These are phyloP conservation scores for Xylaria scruposa DNA, from an alignment of 495 filamentous ascomycete species.

Conservation along the genomic window DNA sequence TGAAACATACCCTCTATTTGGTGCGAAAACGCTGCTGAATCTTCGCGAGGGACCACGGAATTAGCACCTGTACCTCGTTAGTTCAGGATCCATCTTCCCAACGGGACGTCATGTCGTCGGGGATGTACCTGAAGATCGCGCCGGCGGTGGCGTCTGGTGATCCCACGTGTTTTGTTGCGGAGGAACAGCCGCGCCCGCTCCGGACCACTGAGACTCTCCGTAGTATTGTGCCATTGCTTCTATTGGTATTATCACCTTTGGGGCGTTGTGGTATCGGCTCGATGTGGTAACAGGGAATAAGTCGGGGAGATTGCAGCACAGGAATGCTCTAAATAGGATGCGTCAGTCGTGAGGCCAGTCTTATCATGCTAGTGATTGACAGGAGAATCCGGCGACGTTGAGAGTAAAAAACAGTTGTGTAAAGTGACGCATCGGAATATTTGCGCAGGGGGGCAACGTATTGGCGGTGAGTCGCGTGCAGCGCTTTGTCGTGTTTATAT, in stretches of 20 bases:
- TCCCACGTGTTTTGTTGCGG: constrained; percentile 68
- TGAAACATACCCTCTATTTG: constrained; percentile 89
- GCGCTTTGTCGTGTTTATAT: constrained; percentile 11
- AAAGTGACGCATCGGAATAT: constrained; percentile 7
- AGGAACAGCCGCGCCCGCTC: constrained; percentile 62
- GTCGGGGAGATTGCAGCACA: background rate
- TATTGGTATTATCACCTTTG: background rate
- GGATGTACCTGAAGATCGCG: constrained; percentile 64
- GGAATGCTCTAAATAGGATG: constrained; percentile 4
- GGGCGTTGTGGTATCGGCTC: background rate
- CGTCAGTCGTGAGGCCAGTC: constrained; percentile 5
- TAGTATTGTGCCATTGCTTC: constrained; percentile 66
- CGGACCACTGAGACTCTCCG: constrained; percentile 81
- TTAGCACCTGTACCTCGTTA: constrained; percentile 67
- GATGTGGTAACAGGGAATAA: background rate
- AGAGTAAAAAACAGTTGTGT: background rate
- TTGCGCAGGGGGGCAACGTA: constrained; percentile 12
- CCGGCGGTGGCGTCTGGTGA: constrained; percentile 85
- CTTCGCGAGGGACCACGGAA: constrained; percentile 78
- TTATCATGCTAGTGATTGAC: constrained; percentile 2
- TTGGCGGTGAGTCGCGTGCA: constrained; percentile 24
- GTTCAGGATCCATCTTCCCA: background rate
- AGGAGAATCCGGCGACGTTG: background rate
- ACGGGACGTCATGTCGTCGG: background rate
- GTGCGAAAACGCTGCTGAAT: constrained; percentile 78